Evolutionary conservation across 2,329 filamentous ascomycete genomes (phyloP), one percentile per base, ranked within the genome.

Genomic region (Leptoxyphium fumago): DNA sequence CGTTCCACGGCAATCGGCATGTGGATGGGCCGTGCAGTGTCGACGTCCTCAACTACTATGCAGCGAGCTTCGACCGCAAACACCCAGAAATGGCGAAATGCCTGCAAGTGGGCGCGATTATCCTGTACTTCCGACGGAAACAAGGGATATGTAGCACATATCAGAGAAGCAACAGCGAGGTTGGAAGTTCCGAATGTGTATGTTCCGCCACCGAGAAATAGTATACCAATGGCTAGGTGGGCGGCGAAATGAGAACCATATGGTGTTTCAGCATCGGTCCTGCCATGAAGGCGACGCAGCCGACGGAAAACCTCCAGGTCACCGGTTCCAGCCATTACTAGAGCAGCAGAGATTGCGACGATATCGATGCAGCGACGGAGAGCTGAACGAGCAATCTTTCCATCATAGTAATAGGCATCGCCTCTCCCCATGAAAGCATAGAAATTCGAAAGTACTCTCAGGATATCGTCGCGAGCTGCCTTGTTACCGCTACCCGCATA

Each of bases 71-170:
- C 91, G 0, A 84, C 82, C 1, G 91, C 91, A 2, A 98, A 72
- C 10, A 94, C 89, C 91, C 91, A 98, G 57, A 98, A 84, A 63
- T 98, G 89, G 5, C 93, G 79, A 67, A 98, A 91, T 2, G 93
- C 91, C 66, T 98, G 91, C 5, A 98, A 72, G 56, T 98, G 91
- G 10, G 86, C 87, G 51, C 84, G 82, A 58, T 96, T 96, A 65
- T 98, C 91, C 55, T 94, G 82, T 2, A 96, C 84, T 28, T 78
- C 82, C 9, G 77, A 82, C 0, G 91, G 91, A 60, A 94, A 95
- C 15, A 95, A 73, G 0, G 91, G 91, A 57, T 98, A 98, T 61
- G 98, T 94, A 1, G 91, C 82, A 38, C 91, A 81, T 7, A 98
- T 75, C 6, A 98, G 71, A 10, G 85, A 78, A 1, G 86, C 89